Evolutionary conservation across 2,329 filamentous ascomycete species (phyloP).

Genomic region (Daldinia sp.): DNA sequence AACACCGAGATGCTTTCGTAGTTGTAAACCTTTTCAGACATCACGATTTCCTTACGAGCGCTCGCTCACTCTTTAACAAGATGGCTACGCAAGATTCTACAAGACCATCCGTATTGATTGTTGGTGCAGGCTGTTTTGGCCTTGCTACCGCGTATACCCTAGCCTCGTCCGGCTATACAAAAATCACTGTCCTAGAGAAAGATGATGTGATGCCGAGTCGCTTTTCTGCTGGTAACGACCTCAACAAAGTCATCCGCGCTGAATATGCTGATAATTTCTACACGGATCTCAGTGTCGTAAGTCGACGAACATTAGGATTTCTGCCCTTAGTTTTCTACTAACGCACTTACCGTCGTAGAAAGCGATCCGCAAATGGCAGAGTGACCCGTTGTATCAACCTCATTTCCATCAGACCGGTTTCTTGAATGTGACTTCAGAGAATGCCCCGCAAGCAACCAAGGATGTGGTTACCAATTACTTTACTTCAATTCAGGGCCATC

Average conservation of each 20-base stretch:
- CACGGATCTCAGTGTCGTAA: slow-evolving; percentile 8
- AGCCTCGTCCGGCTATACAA: slow-evolving; percentile 12
- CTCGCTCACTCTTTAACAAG: neutral
- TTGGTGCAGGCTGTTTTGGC: slow-evolving; percentile 17
- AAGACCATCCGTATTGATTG: slow-evolving; percentile 6
- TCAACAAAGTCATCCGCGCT: slow-evolving; percentile 19
- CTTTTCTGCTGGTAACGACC: slow-evolving; percentile 17
- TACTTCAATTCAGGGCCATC: slow-evolving; percentile 2
- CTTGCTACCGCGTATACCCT: slow-evolving; percentile 10
- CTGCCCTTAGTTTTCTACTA: neutral
- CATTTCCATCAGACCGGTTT: slow-evolving; percentile 17
- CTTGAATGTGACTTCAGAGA: slow-evolving; percentile 3
- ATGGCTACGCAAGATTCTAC: neutral
- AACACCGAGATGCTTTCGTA: neutral
- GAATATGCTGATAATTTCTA: slow-evolving; percentile 19
- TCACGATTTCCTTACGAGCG: neutral
- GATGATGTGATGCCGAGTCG: slow-evolving; percentile 9
- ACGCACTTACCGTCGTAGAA: neutral
- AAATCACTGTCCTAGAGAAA: slow-evolving; percentile 15
- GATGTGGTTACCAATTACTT: slow-evolving; percentile 7
- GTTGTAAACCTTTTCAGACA: neutral
- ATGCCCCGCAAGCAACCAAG: slow-evolving; percentile 5
- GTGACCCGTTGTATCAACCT: slow-evolving; percentile 1
- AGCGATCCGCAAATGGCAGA: slow-evolving; percentile 8
- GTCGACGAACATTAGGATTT: neutral